Evolutionary conservation across 352 stramenopile genomes (phyloP), one percentile per base, ranked within the genome.

Genomic region (Aphanomyces stellatus): DNA sequence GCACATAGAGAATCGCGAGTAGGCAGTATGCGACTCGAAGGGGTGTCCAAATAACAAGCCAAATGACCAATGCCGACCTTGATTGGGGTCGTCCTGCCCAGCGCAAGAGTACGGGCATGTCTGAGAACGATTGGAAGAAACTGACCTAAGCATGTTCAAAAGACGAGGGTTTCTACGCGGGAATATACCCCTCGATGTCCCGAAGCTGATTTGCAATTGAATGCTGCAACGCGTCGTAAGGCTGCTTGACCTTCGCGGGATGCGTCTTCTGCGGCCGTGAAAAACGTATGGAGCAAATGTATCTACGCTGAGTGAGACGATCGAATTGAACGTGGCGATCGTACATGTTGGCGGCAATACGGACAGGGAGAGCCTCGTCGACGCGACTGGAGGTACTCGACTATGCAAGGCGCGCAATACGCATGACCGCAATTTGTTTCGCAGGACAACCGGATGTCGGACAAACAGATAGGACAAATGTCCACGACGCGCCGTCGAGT

Each of bases 201-300:
- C n/a, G n/a, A n/a, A n/a, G n/a, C n/a, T n/a, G n/a, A n/a, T n/a
- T n/a, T n/a, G n/a, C n/a, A n/a, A 30, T 57, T 57, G 27, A 57
- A 57, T 1, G 7, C 7, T 15, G 22, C 49, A 11, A 57, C 13
- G 17, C 33, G 22, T 30, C 19, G 49, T 24, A 57, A 57, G 10
- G 11, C 19, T 57, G 25, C 11, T 11, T 37, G 49, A 34, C 49
- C 49, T 57, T 57, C 49, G 7, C 30, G 49, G 6, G 49, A 57
- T n/a, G 25, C 22, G 10, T 34, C 33, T 57, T 57, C 49, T 24
- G 10, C 49, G 27, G 25, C 17, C 4, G 49, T 34, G 1, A 34
- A 57, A 24, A 57, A 57, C 30, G 49, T 37, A 30, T 57, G 49
- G 22, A 57, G 19, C 49, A 57, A 57, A 13, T 57, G 25, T 17